Percentiles rank a stretch among this genome's conserved stretches.
These are phyloP conservation scores for Gonapodya prolifera DNA, from an alignment of 192 early-diverging fungal genomes.

Conservation along the genomic window DNA sequence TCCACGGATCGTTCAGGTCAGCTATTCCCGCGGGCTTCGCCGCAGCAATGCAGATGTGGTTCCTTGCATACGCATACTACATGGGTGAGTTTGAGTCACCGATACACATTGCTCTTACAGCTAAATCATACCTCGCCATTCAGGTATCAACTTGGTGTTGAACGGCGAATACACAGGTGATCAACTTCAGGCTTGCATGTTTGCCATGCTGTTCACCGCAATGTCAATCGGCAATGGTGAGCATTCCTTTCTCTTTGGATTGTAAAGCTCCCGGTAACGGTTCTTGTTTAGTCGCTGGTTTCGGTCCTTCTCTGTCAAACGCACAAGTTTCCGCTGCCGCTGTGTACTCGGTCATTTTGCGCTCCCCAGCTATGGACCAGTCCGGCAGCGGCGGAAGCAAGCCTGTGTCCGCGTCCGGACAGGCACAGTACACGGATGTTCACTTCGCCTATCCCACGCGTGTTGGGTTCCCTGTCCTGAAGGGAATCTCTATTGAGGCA, in stretches of 20 bases:
- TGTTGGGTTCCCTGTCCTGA: conserved; percentile 40
- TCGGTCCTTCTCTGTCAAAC: conserved; percentile 59
- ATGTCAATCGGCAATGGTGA: not conserved
- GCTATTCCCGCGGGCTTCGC: conserved; percentile 65
- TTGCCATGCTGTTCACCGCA: conserved; percentile 32
- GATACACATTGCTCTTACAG: not conserved
- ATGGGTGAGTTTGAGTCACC: conserved; percentile 24
- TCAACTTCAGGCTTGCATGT: conserved; percentile 53
- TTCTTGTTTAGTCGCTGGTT: conserved; percentile 32
- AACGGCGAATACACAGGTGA: conserved; percentile 36
- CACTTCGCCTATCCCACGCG: conserved; percentile 59
- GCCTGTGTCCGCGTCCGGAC: conserved; percentile 5
- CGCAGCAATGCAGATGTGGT: conserved; percentile 55
- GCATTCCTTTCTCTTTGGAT: not conserved
- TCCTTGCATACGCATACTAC: conserved; percentile 63
- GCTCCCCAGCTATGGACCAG: conserved; percentile 55
- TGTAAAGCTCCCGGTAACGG: conserved; percentile 21
- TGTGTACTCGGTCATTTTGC: conserved; percentile 59
- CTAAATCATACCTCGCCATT: conserved; percentile 8
- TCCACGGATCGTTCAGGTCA: conserved; percentile 45
- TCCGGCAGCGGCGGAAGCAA: conserved; percentile 25
- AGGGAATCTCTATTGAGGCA: conserved; percentile 36
- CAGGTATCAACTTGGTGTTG: conserved; percentile 23
- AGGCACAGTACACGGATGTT: conserved; percentile 14
- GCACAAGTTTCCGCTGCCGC: conserved; percentile 63